phyloP scores from a whole-genome alignment of 352 stramenopile species.

The Globisporangium ultimum region DNA sequence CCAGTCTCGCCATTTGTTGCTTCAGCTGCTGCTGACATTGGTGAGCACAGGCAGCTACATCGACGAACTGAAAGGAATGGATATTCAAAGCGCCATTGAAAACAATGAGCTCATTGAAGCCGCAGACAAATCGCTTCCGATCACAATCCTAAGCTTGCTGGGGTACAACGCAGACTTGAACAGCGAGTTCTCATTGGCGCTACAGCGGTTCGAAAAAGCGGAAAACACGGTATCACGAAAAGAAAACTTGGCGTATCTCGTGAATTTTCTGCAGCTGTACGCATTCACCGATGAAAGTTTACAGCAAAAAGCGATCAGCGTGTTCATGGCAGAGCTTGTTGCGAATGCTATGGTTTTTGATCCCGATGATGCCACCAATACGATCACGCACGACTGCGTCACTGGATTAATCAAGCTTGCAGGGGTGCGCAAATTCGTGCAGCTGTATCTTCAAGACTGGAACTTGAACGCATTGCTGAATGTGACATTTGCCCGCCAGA shows the following conservation, averaged over 20 bases:
- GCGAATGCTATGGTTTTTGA: conserved; percentile 13
- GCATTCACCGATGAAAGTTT: conserved; percentile 44
- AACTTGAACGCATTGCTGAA: conserved; percentile 38
- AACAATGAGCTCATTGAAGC: conserved; percentile 48
- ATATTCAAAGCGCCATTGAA: conserved; percentile 50
- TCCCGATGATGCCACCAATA: conserved; percentile 6
- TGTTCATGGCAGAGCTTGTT: conserved; percentile 50
- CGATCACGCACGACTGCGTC: conserved; percentile 26
- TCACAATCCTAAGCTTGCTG: conserved; percentile 60
- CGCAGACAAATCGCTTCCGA: conserved; percentile 49
- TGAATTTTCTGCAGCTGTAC: conserved; percentile 66
- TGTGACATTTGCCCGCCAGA: conserved; percentile 34
- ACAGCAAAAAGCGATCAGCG: conserved; percentile 42
- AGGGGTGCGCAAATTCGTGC: conserved; percentile 35
- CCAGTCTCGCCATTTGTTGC: conserved; percentile 30
- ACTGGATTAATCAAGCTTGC: conserved; percentile 37
- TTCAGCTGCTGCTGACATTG: conserved; percentile 53
- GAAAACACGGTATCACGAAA: conserved; percentile 14
- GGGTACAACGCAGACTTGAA: conserved; percentile 73
- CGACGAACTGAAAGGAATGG: conserved; percentile 51
- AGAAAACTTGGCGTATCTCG: conserved; percentile 51
- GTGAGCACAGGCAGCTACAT: conserved; percentile 48
- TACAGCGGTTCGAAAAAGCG: conserved; percentile 35
- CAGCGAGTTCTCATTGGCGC: conserved; percentile 45
- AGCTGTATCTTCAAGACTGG: conserved; percentile 50